Percentiles rank a stretch among this genome's conserved stretches.
These are phyloP conservation scores for Cyclostephanos invisitatus DNA, from an alignment of 108 stramenopile genomes.

Conservation along the genomic window DNA sequence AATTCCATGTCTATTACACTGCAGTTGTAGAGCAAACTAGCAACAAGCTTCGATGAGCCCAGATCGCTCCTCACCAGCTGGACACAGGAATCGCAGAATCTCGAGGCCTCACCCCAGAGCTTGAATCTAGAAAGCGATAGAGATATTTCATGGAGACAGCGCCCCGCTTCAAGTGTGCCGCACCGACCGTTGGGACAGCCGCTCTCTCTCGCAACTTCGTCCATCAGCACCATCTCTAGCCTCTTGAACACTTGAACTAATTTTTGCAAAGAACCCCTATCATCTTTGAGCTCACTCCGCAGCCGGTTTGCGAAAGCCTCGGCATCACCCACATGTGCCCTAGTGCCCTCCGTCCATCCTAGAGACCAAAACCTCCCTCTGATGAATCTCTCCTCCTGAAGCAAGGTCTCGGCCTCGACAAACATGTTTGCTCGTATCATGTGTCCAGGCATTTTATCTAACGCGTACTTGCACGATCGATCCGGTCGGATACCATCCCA, in stretches of 20 bases:
- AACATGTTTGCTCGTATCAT: constrained; percentile 76
- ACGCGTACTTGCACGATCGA: constrained; percentile 65
- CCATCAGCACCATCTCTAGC: constrained; percentile 28
- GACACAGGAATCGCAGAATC: constrained; percentile 69
- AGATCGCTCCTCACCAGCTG: constrained; percentile 54
- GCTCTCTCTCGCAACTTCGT: constrained; percentile 23
- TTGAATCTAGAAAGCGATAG: constrained; percentile 70
- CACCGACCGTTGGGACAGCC: constrained; percentile 13
- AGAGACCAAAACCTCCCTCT: constrained; percentile 63
- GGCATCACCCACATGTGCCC: constrained; percentile 67
- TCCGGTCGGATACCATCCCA: constrained; percentile 68
- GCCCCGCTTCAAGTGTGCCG: constrained; percentile 59
- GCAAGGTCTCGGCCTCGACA: constrained; percentile 54
- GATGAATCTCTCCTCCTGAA: constrained; percentile 65
- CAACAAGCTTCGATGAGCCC: constrained; percentile 66
- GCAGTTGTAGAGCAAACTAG: constrained; percentile 65
- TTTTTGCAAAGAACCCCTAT: not conserved
- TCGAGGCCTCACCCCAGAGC: constrained; percentile 71
- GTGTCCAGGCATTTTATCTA: constrained; percentile 69
- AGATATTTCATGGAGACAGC: constrained; percentile 72
- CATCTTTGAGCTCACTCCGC: constrained; percentile 15
- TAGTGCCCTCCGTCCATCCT: constrained; percentile 63
- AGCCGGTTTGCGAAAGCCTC: constrained; percentile 56
- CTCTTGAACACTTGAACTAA: constrained; percentile 12
- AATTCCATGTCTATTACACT: constrained; percentile 64